These are phyloP conservation scores for Monilinia laxa DNA, from an alignment of 2,329 filamentous ascomycete species.

Conservation along the genomic window DNA sequence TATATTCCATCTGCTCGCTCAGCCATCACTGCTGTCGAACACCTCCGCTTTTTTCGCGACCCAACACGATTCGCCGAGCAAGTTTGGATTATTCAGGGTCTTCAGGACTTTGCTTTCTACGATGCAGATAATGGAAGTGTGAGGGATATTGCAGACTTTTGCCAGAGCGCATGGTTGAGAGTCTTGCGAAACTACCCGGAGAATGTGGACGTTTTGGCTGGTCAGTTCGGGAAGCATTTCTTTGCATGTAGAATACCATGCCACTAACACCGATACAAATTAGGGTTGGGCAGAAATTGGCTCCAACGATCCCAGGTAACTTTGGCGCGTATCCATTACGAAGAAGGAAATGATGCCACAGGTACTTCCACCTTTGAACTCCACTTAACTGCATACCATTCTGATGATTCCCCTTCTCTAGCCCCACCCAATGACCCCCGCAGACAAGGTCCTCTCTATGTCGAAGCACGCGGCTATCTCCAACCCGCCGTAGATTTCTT, in stretches of 20 bases:
- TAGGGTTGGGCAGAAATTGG: constrained; percentile 53
- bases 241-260: not conserved
- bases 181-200: constrained; percentile 47
- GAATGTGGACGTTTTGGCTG: constrained; percentile 45
- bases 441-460: constrained; percentile 45
- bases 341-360: constrained; percentile 43
- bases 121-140: constrained; percentile 49
- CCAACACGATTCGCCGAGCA: constrained; percentile 42
- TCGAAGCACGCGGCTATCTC: constrained; percentile 52
- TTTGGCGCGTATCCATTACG: constrained; percentile 49
- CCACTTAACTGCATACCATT: not conserved
- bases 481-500: constrained; percentile 54
- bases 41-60: constrained; percentile 43
- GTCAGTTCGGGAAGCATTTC: constrained; percentile 37
- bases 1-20: constrained; percentile 44
- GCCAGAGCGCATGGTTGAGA: constrained; percentile 48
- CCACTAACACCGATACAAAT: not conserved
- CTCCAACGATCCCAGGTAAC: constrained; percentile 51
- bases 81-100: constrained; percentile 45
- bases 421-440: constrained; percentile 39
- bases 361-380: constrained; percentile 29
- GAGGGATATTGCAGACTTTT: constrained; percentile 50
- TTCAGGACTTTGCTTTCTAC: constrained; percentile 51
- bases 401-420: constrained; percentile 39
- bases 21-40: constrained; percentile 44